These are phyloP conservation scores for Fusarium udum DNA, from an alignment of 2,329 filamentous ascomycete genomes.

Conservation along the genomic window DNA sequence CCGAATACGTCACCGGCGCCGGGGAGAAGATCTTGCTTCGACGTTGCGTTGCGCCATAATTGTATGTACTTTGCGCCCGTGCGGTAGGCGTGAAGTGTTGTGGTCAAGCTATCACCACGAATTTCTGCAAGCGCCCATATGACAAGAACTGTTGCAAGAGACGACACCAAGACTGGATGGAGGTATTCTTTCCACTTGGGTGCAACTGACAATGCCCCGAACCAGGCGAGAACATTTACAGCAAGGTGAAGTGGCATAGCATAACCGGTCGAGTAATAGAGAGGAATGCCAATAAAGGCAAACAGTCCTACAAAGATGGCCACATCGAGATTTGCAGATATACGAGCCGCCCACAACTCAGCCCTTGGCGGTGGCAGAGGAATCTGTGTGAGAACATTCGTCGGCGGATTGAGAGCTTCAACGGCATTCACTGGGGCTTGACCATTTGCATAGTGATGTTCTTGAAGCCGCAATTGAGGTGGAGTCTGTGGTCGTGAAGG, in stretches of 20 bases:
- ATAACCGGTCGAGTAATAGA: conserved; percentile 64
- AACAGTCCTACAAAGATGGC: conserved; percentile 57
- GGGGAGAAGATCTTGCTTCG: conserved; percentile 45
- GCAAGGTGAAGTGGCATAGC: conserved; percentile 58
- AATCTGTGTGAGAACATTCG: conserved; percentile 49
- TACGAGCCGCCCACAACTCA: conserved; percentile 59
- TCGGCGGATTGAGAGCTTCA: conserved; percentile 32
- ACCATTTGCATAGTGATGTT: conserved; percentile 40
- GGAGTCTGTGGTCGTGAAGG: conserved; percentile 41
- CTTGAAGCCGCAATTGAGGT: conserved; percentile 43
- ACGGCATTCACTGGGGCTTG: conserved; percentile 24
- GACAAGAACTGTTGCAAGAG: conserved; percentile 60
- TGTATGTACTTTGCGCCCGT: conserved; percentile 63
- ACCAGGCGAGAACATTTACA: conserved; percentile 63
- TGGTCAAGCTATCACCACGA: conserved; percentile 51
- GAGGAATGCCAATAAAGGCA: conserved; percentile 61
- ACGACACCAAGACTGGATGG: conserved; percentile 67
- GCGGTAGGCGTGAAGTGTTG: conserved; percentile 58
- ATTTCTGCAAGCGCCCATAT: conserved; percentile 63
- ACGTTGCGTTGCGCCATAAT: conserved; percentile 55
- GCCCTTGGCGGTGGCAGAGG: conserved; percentile 56
- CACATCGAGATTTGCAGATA: conserved; percentile 58
- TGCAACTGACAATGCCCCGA: conserved; percentile 59
- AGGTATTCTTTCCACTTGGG: conserved; percentile 60
- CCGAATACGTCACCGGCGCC: conserved; percentile 67